Evolutionary conservation across 2,329 filamentous ascomycete genomes (phyloP).

Genomic region (Penicillium sclerotiorum): DNA sequence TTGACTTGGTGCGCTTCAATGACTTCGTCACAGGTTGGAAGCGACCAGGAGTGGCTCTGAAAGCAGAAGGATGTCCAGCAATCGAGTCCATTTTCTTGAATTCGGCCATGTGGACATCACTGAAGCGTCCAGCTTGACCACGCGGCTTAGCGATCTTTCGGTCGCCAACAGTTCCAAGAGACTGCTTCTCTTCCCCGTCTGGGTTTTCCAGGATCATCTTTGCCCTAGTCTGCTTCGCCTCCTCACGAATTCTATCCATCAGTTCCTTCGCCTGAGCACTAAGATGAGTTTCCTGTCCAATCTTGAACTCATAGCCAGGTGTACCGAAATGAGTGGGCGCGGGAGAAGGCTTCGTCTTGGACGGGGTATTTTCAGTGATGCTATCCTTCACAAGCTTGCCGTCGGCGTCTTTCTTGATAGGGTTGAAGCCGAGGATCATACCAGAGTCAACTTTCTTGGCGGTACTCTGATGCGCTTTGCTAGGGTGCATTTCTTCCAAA

Average conservation of each 20-base stretch:
- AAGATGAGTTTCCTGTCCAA: conserved; percentile 48
- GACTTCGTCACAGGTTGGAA: conserved; percentile 44
- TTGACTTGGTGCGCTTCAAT: conserved; percentile 58
- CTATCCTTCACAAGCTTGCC: conserved; percentile 38
- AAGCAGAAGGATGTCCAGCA: conserved; percentile 78
- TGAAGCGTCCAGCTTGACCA: conserved; percentile 77
- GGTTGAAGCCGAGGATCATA: conserved; percentile 77
- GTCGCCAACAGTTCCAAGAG: conserved; percentile 47
- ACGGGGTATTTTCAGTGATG: conserved; percentile 42
- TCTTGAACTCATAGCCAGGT: conserved; percentile 51
- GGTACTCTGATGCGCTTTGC: conserved; percentile 73
- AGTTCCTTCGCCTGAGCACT: conserved; percentile 57
- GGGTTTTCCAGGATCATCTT: conserved; percentile 66
- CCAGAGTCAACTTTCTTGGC: conserved; percentile 78
- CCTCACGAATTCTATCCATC: conserved; percentile 69
- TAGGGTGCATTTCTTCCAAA: conserved; percentile 86
- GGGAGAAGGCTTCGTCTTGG: conserved; percentile 41
- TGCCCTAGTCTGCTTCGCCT: conserved; percentile 71
- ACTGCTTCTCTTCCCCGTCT: conserved; percentile 47
- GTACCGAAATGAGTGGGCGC: conserved; percentile 41
- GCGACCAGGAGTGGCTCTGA: conserved; percentile 52
- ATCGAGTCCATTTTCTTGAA: conserved; percentile 99
- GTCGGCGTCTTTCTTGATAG: conserved; percentile 59
- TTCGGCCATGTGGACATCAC: conserved; percentile 79
- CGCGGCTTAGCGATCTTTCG: conserved; percentile 81